A percentile compares a stretch with the other conserved stretches of the same genome.
Conservation (phyloP, 768 basidiomycete species). For the Tylopilus subfusipes region DNA sequence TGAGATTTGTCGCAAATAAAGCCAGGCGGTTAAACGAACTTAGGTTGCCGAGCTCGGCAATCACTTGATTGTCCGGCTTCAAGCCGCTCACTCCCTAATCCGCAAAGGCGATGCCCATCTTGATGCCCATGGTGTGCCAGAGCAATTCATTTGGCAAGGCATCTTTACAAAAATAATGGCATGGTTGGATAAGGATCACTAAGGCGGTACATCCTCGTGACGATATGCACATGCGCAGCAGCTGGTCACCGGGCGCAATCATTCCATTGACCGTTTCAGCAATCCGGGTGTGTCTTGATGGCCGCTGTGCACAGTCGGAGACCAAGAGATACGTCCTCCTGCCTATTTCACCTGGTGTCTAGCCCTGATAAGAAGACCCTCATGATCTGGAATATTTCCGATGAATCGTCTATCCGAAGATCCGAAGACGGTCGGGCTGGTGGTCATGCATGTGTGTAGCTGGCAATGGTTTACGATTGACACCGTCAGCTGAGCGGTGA, state of each 20-base stretch:
- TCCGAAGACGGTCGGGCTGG: no score
- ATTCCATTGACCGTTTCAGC: constrained; percentile 5
- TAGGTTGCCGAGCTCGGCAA: constrained; percentile 38
- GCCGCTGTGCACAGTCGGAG: background rate
- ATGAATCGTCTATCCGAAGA: no score
- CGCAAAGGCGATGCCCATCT: constrained; percentile 23
- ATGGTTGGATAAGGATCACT: constrained; percentile 17
- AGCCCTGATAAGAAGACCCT: no score
- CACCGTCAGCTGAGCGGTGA: no score
- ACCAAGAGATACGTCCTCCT: no score
- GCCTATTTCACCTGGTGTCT: no score
- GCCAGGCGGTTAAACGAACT: constrained; percentile 36
- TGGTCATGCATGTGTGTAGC: background rate
- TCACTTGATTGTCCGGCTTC: constrained; percentile 35
- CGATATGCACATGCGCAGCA: constrained; percentile 16
- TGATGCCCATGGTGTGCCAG: constrained; percentile 17
- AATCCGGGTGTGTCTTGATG: background rate
- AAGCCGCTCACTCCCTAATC: constrained; percentile 32
- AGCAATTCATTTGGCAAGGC: constrained; percentile 22
- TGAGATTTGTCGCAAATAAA: constrained; percentile 41
- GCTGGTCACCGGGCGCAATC: constrained; percentile 23
- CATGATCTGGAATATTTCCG: no score
- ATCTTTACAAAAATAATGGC: constrained; percentile 14
- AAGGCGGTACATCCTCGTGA: constrained; percentile 24
- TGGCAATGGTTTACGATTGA: background rate